Evolutionary conservation across 768 basidiomycete species (phyloP).

Genomic region (Calocera cornea): DNA sequence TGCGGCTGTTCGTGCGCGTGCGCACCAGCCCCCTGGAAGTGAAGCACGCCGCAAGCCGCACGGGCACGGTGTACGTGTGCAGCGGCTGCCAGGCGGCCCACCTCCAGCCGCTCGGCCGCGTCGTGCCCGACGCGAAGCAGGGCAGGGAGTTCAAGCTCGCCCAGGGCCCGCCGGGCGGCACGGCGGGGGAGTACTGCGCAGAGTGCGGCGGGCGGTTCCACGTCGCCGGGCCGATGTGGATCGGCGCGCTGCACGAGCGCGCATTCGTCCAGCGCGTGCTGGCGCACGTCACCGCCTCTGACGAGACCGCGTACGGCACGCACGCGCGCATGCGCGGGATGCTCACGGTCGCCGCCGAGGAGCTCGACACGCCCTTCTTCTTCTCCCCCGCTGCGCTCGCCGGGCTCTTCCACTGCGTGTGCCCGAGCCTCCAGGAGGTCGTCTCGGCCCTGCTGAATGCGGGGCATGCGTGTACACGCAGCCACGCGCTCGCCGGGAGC

Average conservation of each 20-base stretch:
- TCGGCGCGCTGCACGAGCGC: conserved; percentile 66
- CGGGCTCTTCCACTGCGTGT: conserved; percentile 66
- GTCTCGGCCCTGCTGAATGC: conserved; percentile 82
- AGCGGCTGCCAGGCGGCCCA: conserved; percentile 67
- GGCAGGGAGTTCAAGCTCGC: conserved; percentile 9
- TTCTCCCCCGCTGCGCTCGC: conserved; percentile 74
- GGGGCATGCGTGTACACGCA: conserved; percentile 73
- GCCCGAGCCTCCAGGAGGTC: conserved; percentile 59
- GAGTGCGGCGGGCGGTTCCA: conserved; percentile 58
- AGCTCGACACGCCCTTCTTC: conserved; percentile 74
- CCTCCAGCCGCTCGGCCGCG: conserved; percentile 71
- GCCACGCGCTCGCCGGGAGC: conserved; percentile 79
- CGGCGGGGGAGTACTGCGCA: conserved; percentile 46
- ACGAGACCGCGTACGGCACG: conserved; percentile 58
- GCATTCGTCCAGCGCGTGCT: conserved; percentile 65
- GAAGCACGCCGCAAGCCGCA: conserved; percentile 75
- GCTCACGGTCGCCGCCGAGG: conserved; percentile 55
- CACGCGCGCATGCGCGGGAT: conserved; percentile 83
- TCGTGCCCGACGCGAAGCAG: conserved; percentile 47
- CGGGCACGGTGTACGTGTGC: conserved; percentile 74
- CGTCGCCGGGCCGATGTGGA: conserved; percentile 97
- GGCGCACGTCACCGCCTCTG: conserved; percentile 36
- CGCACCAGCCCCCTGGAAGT: conserved; percentile 63
- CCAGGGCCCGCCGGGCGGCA: conserved; percentile 9
- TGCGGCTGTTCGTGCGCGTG: conserved; percentile 78